phyloP scores from a whole-genome alignment of 257 asterid species.

The Solanum etuberosum region DNA sequence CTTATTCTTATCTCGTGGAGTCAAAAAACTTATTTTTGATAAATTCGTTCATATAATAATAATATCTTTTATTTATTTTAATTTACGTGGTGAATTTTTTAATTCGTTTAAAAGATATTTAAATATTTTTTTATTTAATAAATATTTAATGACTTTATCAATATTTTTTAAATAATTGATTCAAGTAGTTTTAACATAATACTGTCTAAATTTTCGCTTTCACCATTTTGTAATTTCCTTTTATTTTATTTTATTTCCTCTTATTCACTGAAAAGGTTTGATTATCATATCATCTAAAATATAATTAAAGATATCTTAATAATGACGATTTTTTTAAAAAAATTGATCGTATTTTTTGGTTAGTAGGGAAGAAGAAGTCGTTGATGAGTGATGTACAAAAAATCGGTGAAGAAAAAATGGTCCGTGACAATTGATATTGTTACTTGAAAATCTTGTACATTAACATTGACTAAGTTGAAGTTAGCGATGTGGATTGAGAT shows the following conservation, averaged over 20 bases:
- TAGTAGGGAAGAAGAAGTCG: neutral
- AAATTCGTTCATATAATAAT: rapidly evolving
- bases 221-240: neutral
- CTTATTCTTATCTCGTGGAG: neutral
- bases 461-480: neutral
- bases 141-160: too few relatives aligned
- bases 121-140: too few relatives aligned
- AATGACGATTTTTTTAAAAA: too few relatives aligned
- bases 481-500: neutral
- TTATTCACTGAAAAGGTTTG: neutral
- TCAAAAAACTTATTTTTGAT: too few relatives aligned
- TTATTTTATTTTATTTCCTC: too few relatives aligned
- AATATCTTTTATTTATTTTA: too few relatives aligned
- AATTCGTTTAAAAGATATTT: rapidly evolving
- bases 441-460: neutral
- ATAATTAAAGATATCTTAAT: too few relatives aligned
- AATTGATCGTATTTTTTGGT: too few relatives aligned
- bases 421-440: neutral
- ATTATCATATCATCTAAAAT: neutral
- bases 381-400: neutral
- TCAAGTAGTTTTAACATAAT: too few relatives aligned
- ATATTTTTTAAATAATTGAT: too few relatives aligned
- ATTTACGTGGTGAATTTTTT: neutral
- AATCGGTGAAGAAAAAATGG: neutral
- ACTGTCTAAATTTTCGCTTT: too few relatives aligned